Conservation (phyloP, 2,329 filamentous ascomycete genomes). For the Fusarium buxicola region DNA sequence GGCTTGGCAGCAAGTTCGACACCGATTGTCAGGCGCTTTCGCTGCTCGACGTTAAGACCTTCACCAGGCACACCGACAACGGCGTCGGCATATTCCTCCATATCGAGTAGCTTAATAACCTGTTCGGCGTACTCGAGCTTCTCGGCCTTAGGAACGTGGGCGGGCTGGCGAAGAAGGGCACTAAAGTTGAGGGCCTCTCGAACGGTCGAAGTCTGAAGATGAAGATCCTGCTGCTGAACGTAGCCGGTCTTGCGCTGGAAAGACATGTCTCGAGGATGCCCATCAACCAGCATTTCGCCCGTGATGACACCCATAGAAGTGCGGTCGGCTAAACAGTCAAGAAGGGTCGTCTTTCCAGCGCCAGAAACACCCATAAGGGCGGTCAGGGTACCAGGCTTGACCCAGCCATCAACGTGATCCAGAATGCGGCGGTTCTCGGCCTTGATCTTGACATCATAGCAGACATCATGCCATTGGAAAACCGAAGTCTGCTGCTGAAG, state of each 20-base stretch:
- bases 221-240: slow-evolving; percentile 92
- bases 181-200: slow-evolving; percentile 90
- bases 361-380: slow-evolving; percentile 92
- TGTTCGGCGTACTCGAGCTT: slow-evolving; percentile 91
- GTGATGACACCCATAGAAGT: slow-evolving; percentile 89
- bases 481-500: slow-evolving; percentile 74
- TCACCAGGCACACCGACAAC: slow-evolving; percentile 91
- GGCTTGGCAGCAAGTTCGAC: slow-evolving; percentile 97
- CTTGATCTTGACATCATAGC: slow-evolving; percentile 84
- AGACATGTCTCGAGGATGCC: slow-evolving; percentile 76
- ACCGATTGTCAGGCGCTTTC: slow-evolving; percentile 87
- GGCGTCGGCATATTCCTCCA: slow-evolving; percentile 90
- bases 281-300: slow-evolving; percentile 80
- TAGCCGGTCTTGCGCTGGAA: slow-evolving; percentile 96
- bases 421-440: slow-evolving; percentile 78
- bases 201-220: slow-evolving; percentile 85
- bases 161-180: slow-evolving; percentile 85
- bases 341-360: slow-evolving; percentile 92
- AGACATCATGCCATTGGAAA: slow-evolving; percentile 88
- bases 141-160: slow-evolving; percentile 75
- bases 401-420: slow-evolving; percentile 90
- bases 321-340: slow-evolving; percentile 87
- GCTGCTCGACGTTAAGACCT: slow-evolving; percentile 79
- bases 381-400: slow-evolving; percentile 90
- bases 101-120: slow-evolving; percentile 89